These are phyloP conservation scores for Leishmania turanica DNA, from an alignment of 208 protist species.

Conservation along the genomic window DNA sequence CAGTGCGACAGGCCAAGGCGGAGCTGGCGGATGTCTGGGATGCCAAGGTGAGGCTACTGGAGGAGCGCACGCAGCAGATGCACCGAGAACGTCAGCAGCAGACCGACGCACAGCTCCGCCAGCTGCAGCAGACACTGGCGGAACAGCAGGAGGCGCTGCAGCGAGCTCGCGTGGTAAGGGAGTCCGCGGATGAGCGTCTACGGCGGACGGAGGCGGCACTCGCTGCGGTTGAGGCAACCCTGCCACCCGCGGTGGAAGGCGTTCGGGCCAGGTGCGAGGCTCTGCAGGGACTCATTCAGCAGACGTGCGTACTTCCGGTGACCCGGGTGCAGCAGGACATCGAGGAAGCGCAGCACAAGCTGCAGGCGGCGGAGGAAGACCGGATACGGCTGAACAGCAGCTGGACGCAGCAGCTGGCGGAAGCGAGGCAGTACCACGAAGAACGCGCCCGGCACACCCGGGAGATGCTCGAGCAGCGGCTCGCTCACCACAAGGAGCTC, in stretches of 20 bases:
- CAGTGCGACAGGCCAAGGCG: slow-evolving; percentile 18
- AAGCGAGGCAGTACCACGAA: slow-evolving; percentile 25
- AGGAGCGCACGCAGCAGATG: slow-evolving; percentile 14
- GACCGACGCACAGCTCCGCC: slow-evolving; percentile 15
- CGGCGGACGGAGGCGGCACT: slow-evolving; percentile 17
- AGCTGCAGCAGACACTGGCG: slow-evolving; percentile 23
- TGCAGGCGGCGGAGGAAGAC: slow-evolving; percentile 22
- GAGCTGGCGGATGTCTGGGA: slow-evolving; percentile 15
- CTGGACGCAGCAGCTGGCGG: slow-evolving; percentile 29
- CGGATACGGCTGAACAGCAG: slow-evolving; percentile 17
- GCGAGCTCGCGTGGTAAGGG: slow-evolving; percentile 5
- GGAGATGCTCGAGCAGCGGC: slow-evolving; percentile 35
- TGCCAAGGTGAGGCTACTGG: slow-evolving; percentile 4
- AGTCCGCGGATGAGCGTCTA: slow-evolving; percentile 32
- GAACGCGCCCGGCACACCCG: slow-evolving; percentile 24
- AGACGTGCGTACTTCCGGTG: slow-evolving; percentile 21
- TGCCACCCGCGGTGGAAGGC: slow-evolving; percentile 12
- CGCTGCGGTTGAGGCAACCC: slow-evolving; percentile 21
- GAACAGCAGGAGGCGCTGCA: slow-evolving; percentile 28
- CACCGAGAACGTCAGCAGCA: slow-evolving; percentile 21
- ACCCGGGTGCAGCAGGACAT: slow-evolving; percentile 32
- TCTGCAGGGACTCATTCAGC: slow-evolving; percentile 18
- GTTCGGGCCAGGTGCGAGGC: slow-evolving; percentile 21
- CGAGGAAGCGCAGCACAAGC: slow-evolving; percentile 21
- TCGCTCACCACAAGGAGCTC: slow-evolving; percentile 29